phyloP scores from a whole-genome alignment of 106 monocot genomes.

The Dendrobium nobile region DNA sequence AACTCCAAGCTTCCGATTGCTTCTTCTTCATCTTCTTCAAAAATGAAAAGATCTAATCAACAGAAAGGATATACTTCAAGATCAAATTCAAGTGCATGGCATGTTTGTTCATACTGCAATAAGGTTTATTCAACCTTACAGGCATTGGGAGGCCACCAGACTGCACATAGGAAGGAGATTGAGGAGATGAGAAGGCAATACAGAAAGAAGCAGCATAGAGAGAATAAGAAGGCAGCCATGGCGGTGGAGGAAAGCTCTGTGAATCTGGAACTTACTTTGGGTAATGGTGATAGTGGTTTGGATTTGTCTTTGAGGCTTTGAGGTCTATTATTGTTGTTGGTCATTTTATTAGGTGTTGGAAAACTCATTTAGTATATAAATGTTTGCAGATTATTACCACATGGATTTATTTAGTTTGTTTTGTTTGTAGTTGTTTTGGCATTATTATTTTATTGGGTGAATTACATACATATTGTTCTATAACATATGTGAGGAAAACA shows the following conservation, averaged over 20 bases:
- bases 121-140: slow-evolving; percentile 7
- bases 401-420: too few species aligned
- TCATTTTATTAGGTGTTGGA: background rate
- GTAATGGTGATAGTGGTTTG: background rate
- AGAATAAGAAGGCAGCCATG: background rate
- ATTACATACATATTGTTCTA: too few species aligned
- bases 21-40: background rate
- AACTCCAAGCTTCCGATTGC: too few species aligned
- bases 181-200: slow-evolving; percentile 7
- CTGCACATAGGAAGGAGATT: slow-evolving; percentile 20
- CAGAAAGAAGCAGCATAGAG: background rate
- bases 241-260: background rate
- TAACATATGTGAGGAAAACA: too few species aligned
- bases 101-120: slow-evolving; percentile 12
- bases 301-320: slow-evolving; percentile 1
- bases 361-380: background rate
- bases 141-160: slow-evolving; percentile 20
- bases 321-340: background rate
- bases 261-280: slow-evolving; percentile 3
- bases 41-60: background rate
- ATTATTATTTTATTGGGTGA: too few species aligned
- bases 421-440: too few species aligned
- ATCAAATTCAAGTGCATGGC: too few species aligned
- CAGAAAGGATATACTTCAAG: background rate
- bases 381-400: too few species aligned